phyloP scores from a whole-genome alignment of 2,329 filamentous ascomycete species.

The Fusarium robinianum region DNA sequence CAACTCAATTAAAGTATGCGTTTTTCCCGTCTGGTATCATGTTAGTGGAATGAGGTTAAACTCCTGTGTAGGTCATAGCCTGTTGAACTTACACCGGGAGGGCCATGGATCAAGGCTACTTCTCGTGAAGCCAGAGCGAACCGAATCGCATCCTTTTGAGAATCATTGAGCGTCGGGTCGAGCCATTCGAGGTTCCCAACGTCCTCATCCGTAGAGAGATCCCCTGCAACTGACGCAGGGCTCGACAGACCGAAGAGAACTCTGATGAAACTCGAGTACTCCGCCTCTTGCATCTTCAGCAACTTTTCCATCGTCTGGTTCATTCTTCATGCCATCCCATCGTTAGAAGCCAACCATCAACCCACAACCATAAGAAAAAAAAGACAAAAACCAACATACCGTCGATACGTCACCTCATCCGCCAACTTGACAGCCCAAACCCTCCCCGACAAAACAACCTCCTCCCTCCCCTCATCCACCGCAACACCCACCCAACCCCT shows the following conservation, averaged over 20 bases:
- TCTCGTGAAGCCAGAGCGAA: constrained; percentile 84
- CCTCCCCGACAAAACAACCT: constrained; percentile 49
- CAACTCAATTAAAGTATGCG: constrained; percentile 92
- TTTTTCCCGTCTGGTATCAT: constrained; percentile 78
- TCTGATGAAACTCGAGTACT: constrained; percentile 63
- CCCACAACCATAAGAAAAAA: no score
- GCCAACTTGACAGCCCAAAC: constrained; percentile 70
- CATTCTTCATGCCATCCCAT: constrained; percentile 53
- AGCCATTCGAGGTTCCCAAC: constrained; percentile 60
- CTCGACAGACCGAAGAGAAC: constrained; percentile 65
- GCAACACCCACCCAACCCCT: constrained; percentile 66
- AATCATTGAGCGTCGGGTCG: constrained; percentile 65
- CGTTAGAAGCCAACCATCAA: background rate
- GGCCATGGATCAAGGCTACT: constrained; percentile 89
- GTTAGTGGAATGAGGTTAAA: constrained; percentile 6
- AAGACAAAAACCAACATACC: constrained; percentile 41
- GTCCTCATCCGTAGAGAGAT: constrained; percentile 49
- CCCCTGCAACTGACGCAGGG: constrained; percentile 52
- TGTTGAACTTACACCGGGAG: constrained; percentile 69
- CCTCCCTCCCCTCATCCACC: constrained; percentile 66
- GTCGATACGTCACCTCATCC: constrained; percentile 68
- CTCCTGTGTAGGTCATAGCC: background rate
- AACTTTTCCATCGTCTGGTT: constrained; percentile 64
- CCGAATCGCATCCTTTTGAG: constrained; percentile 70
- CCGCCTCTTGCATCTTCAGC: constrained; percentile 59